phyloP scores from a whole-genome alignment of 2,329 filamentous ascomycete species.

The Phaeosphaeria sp. region DNA sequence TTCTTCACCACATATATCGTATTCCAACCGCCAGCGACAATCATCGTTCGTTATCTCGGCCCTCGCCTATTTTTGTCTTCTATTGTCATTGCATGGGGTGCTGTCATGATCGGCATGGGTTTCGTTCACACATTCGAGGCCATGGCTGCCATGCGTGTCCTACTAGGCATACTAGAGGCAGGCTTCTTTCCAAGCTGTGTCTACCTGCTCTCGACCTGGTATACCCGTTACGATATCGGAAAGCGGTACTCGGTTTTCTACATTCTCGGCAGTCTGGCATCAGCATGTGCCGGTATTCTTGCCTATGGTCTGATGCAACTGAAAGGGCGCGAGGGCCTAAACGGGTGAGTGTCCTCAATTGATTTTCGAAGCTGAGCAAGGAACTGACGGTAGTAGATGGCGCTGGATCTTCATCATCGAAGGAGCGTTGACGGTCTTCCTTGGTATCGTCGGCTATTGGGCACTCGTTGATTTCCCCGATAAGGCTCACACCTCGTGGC shows the following conservation, averaged over 20 bases:
- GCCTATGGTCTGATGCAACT: conserved; percentile 74
- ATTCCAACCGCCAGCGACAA: conserved; percentile 51
- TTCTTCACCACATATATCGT: conserved; percentile 54
- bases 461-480: conserved; percentile 56
- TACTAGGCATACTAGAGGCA: conserved; percentile 52
- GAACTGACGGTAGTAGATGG: conserved; percentile 36
- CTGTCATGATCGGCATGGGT: conserved; percentile 54
- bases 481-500: conserved; percentile 49
- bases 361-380: background rate
- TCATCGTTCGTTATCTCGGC: conserved; percentile 50
- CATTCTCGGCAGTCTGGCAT: conserved; percentile 69
- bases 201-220: conserved; percentile 53
- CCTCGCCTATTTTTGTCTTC: conserved; percentile 45
- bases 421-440: conserved; percentile 48
- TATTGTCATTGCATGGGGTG: conserved; percentile 50
- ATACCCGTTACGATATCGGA: conserved; percentile 68
- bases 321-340: conserved; percentile 58
- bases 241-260: conserved; percentile 74
- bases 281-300: conserved; percentile 71
- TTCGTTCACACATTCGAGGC: conserved; percentile 46
- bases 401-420: conserved; percentile 56
- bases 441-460: conserved; percentile 51
- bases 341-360: conserved; percentile 39
- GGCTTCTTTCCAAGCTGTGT: conserved; percentile 52
- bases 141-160: conserved; percentile 45